Conservation (phyloP, 1,139 yeast species). For the Hyphopichia burtonii region DNA sequence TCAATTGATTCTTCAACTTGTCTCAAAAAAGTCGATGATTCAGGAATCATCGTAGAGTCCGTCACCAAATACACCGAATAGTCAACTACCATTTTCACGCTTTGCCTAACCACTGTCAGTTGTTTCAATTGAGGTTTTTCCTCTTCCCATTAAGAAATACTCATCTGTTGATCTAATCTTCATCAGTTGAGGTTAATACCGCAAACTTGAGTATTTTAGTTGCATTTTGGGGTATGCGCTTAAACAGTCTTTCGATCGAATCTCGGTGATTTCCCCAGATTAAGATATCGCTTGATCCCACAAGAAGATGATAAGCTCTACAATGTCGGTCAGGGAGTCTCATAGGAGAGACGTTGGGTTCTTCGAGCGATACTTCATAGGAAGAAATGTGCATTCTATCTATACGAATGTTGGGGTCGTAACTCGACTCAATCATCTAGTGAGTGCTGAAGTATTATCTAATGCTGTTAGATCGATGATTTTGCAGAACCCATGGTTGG, state of each 20-base stretch:
- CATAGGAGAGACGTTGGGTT: background rate
- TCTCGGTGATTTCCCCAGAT: background rate
- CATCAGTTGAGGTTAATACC: background rate
- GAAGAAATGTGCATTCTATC: slow-evolving; percentile 19
- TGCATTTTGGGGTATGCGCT: background rate
- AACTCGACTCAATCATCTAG: slow-evolving; percentile 18
- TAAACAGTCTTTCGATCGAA: background rate
- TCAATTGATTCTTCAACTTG: slow-evolving; percentile 64
- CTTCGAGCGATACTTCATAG: slow-evolving; percentile 27
- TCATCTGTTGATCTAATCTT: background rate
- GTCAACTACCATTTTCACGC: slow-evolving; percentile 34
- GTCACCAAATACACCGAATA: slow-evolving; percentile 78
- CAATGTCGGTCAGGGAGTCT: background rate
- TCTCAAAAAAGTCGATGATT: slow-evolving; percentile 52
- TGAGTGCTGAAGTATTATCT: slow-evolving; percentile 20
- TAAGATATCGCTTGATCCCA: background rate
- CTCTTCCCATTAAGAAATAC: too few species aligned
- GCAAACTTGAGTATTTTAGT: background rate
- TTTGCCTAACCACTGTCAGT: slow-evolving; percentile 2
- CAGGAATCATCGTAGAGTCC: slow-evolving; percentile 75
- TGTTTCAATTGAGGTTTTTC: too few species aligned
- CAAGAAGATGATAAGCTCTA: background rate
- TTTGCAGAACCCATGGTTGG: slow-evolving; percentile 19
- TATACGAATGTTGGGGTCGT: slow-evolving; percentile 30
- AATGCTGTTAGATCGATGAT: slow-evolving; percentile 23